These are phyloP conservation scores for Neoboletus magnificus DNA, from an alignment of 768 basidiomycete genomes.

Conservation along the genomic window DNA sequence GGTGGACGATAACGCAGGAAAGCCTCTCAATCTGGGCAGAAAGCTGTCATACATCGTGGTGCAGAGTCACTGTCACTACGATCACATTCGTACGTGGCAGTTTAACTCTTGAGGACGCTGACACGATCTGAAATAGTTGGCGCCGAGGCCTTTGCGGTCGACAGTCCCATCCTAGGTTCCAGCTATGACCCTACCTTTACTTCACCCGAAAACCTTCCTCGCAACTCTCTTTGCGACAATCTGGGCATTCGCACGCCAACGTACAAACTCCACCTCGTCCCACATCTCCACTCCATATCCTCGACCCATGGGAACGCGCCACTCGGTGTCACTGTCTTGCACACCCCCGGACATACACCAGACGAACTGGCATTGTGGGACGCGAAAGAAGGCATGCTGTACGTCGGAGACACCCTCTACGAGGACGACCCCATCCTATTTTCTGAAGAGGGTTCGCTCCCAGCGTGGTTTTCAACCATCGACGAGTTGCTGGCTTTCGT, in stretches of 20 bases:
- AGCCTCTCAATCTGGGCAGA: constrained; percentile 43
- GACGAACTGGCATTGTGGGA: constrained; percentile 58
- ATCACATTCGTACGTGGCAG: constrained; percentile 50
- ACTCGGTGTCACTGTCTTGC: constrained; percentile 43
- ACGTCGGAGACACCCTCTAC: constrained; percentile 56
- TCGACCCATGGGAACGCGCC: constrained; percentile 16
- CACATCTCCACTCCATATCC: constrained; percentile 37
- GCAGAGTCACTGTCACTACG: constrained; percentile 54
- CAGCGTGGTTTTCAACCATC: constrained; percentile 45
- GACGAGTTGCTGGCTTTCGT: constrained; percentile 44
- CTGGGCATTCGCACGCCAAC: constrained; percentile 40
- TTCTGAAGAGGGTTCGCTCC: constrained; percentile 50
- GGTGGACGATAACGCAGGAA: constrained; percentile 40
- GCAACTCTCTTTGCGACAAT: constrained; percentile 44
- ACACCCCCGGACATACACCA: constrained; percentile 58
- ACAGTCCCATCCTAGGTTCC: constrained; percentile 48
- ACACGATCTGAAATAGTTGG: constrained; percentile 36
- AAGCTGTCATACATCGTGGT: constrained; percentile 45
- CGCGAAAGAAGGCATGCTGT: constrained; percentile 46
- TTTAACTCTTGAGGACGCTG: neutral
- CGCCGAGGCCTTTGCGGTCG: constrained; percentile 47
- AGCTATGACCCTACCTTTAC: constrained; percentile 45
- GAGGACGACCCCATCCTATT: constrained; percentile 56
- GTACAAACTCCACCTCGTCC: constrained; percentile 47
- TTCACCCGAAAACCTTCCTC: constrained; percentile 38